Percentiles rank a stretch among this genome's conserved stretches.
Evolutionary conservation across 2,329 filamentous ascomycete genomes (phyloP).

Genomic region (Talaromyces verruculosus): DNA sequence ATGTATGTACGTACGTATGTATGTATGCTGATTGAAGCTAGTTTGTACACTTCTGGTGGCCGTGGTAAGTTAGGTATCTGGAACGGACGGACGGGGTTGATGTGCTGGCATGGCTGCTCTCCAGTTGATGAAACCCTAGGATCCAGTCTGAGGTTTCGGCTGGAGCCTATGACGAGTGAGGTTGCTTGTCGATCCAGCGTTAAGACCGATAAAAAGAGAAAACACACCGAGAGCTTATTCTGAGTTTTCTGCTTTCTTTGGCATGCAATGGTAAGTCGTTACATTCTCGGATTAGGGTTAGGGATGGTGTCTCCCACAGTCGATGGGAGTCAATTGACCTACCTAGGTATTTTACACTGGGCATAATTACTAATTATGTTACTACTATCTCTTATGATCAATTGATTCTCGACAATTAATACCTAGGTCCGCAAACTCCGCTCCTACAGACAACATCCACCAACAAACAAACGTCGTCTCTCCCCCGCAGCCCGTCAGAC

Average conservation of each 20-base stretch:
- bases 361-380: background rate
- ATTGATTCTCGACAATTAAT: background rate
- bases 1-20: slow-evolving; percentile 1
- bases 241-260: slow-evolving; percentile 16
- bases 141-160: slow-evolving; percentile 17
- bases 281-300: background rate
- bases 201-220: background rate
- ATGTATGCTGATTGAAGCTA: background rate
- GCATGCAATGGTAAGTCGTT: background rate
- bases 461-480: slow-evolving; percentile 3
- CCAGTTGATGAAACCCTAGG: slow-evolving; percentile 71
- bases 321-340: slow-evolving; percentile 6
- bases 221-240: slow-evolving; percentile 15
- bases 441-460: background rate
- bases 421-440: slow-evolving; percentile 1
- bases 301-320: background rate
- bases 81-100: slow-evolving; percentile 45
- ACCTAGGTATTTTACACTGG: background rate
- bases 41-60: slow-evolving; percentile 1
- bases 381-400: background rate
- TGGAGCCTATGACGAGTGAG: slow-evolving; percentile 41
- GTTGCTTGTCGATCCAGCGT: slow-evolving; percentile 6
- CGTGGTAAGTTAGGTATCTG: slow-evolving; percentile 9
- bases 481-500: slow-evolving; percentile 32
- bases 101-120: slow-evolving; percentile 85